Evolutionary conservation across 2,329 filamentous ascomycete genomes (phyloP).

Genomic region (Neonectria punicea): DNA sequence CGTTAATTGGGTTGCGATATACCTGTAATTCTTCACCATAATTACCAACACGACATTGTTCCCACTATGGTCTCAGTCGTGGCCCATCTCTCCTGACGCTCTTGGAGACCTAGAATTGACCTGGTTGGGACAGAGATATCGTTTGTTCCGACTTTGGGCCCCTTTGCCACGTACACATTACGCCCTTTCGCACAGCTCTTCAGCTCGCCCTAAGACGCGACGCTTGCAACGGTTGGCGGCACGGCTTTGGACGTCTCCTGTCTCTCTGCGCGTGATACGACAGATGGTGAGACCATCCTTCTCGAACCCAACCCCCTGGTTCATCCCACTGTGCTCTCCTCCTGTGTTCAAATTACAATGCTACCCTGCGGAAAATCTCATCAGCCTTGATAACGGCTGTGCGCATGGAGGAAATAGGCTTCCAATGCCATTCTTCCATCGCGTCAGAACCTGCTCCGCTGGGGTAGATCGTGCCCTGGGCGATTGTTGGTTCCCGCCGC

Average conservation of each 20-base stretch:
- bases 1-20: conserved; percentile 30
- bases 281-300: conserved; percentile 22
- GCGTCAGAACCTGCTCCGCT: conserved; percentile 1
- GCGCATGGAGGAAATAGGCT: conserved; percentile 9
- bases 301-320: conserved; percentile 23
- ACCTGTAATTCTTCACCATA: conserved; percentile 9
- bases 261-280: conserved; percentile 18
- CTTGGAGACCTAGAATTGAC: background rate
- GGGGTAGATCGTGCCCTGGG: conserved; percentile 8
- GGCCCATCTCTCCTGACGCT: conserved; percentile 28
- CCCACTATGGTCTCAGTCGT: conserved; percentile 21
- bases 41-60: conserved; percentile 16
- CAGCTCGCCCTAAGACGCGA: background rate
- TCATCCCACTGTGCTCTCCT: conserved; percentile 12
- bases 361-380: conserved; percentile 12
- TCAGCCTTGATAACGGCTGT: background rate
- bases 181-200: conserved; percentile 14
- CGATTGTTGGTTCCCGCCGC: conserved; percentile 18
- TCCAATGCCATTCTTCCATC: conserved; percentile 2
- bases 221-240: conserved; percentile 10
- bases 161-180: conserved; percentile 14
- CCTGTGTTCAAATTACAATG: conserved; percentile 19
- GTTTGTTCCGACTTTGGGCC: conserved; percentile 28
- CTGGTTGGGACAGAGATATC: background rate
- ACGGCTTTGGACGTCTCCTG: conserved; percentile 15